Conservation (phyloP, 2,329 filamentous ascomycete species). For the Acephala macrosclerotiorum region DNA sequence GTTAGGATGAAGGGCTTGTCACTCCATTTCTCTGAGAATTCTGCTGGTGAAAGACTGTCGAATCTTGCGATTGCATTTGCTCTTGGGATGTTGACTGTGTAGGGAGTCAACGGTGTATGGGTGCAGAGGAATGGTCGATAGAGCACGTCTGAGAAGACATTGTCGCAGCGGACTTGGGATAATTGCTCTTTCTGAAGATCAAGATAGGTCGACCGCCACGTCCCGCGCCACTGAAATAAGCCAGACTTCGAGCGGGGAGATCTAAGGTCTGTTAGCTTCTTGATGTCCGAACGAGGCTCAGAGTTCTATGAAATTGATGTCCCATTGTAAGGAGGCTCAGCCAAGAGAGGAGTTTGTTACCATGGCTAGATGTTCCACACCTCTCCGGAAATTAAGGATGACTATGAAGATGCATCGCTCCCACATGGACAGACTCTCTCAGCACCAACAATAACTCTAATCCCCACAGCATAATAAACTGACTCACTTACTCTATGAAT, state of each 20-base stretch:
- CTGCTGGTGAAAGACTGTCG: conserved; percentile 70
- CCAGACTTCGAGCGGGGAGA: conserved; percentile 39
- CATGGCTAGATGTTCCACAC: not conserved
- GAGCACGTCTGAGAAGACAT: conserved; percentile 88
- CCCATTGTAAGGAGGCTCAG: not conserved
- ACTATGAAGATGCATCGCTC: too few relatives aligned
- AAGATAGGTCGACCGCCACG: conserved; percentile 84
- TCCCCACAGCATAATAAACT: not conserved
- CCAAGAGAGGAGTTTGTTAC: not conserved
- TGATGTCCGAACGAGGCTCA: not conserved
- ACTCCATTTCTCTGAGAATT: conserved; percentile 80
- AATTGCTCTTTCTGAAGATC: conserved; percentile 59
- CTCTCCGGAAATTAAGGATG: too few relatives aligned
- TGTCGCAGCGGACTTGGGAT: conserved; percentile 72
- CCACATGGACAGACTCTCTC: not conserved
- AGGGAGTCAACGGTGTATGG: conserved; percentile 72
- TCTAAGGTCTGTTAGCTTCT: conserved; percentile 29
- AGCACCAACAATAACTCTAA: not conserved
- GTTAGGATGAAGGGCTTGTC: conserved; percentile 88
- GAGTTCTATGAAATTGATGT: not conserved
- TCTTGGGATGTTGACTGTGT: conserved; percentile 73
- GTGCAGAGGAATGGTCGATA: conserved; percentile 92
- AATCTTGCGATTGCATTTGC: conserved; percentile 78
- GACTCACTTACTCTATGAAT: conserved; percentile 79
- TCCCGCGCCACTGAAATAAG: conserved; percentile 71